Base-by-base conservation (phyloP, 2,329 filamentous ascomycete genomes). In the Fusarium cyanostomum region DNA sequence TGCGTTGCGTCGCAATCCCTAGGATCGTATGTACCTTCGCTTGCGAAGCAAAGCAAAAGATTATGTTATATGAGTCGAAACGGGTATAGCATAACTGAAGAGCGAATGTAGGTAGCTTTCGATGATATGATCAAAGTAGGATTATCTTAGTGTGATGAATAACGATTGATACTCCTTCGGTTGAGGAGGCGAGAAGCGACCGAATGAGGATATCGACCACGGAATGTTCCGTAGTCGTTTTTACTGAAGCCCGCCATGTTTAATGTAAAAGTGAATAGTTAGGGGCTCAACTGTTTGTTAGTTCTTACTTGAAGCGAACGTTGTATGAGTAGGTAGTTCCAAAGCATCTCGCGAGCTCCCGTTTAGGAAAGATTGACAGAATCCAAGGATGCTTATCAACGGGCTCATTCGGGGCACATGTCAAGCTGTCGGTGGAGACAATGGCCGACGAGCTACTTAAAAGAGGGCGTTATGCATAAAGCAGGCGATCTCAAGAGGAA, bases 371-470 rank as follows among this genome's bases (percentile, higher is more conserved):
- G 16, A 49, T 27, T 46, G 43, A 39, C 34, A 35, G 6, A 16
- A 38, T 18, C 13, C 26, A 35, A 27, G 7, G 30, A 27, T 28
- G 15, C 12, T 50, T 49, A n/a, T 49, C 46, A 50, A 37, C 35
- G 35, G 52, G 56, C 48, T 62, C 57, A 34, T 38, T 53, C 37
- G 31, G 39, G 35, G 46, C 21, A 64, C 46, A 41, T 65, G 43
- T 61, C 46, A 53, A 58, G 35, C 38, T 38, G 30, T 49, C 46
- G 52, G 51, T 53, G 52, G 56, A 26, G 27, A 35, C 37, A 34
- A 52, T 26, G 35, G 28, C 31, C 56, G 38, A 64, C 9, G 33
- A 42, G 61, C 50, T 52, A 58, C 61, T 42, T 16, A 27, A 26
- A 26, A 26, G 28, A 2, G 37, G 16, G 12, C n/a, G 41, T 11